Conservation (phyloP, 2,329 filamentous ascomycete species). For the Aspergillus texensis region DNA sequence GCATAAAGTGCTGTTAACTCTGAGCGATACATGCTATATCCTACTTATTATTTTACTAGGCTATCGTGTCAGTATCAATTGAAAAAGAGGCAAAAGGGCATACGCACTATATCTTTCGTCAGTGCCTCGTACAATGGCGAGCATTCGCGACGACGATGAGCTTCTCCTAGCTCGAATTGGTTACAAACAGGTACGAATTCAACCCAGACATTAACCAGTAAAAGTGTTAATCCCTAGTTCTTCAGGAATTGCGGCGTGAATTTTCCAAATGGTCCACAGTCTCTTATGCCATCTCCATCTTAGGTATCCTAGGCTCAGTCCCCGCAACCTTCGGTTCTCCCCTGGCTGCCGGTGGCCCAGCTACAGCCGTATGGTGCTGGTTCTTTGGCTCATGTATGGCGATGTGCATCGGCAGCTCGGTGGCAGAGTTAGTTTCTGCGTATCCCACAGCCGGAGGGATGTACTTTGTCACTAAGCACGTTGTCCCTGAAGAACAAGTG, state of each 20-base stretch:
- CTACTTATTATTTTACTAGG: too few species aligned
- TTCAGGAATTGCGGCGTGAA: slow-evolving; percentile 62
- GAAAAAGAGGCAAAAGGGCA: neutral
- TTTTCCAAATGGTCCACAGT: slow-evolving; percentile 69
- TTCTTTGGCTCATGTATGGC: slow-evolving; percentile 66
- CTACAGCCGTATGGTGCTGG: slow-evolving; percentile 68
- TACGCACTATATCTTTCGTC: neutral
- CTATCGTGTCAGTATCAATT: neutral
- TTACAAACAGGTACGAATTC: slow-evolving; percentile 59
- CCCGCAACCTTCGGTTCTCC: slow-evolving; percentile 65
- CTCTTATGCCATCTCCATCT: slow-evolving; percentile 67
- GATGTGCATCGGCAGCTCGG: slow-evolving; percentile 65
- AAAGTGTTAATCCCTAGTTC: neutral
- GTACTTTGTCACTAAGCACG: slow-evolving; percentile 69
- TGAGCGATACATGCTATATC: neutral
- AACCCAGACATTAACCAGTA: neutral
- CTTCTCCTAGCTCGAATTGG: slow-evolving; percentile 63
- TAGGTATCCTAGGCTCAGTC: slow-evolving; percentile 67
- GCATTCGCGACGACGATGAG: slow-evolving; percentile 61
- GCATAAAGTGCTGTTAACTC: neutral
- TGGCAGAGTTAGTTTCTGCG: slow-evolving; percentile 67
- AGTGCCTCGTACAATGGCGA: slow-evolving; percentile 32
- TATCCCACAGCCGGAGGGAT: slow-evolving; percentile 69
- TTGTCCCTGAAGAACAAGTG: slow-evolving; percentile 63
- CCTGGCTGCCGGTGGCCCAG: slow-evolving; percentile 61